Base-by-base conservation (phyloP, 2,329 filamentous ascomycete species). In the Penicillium freii region DNA sequence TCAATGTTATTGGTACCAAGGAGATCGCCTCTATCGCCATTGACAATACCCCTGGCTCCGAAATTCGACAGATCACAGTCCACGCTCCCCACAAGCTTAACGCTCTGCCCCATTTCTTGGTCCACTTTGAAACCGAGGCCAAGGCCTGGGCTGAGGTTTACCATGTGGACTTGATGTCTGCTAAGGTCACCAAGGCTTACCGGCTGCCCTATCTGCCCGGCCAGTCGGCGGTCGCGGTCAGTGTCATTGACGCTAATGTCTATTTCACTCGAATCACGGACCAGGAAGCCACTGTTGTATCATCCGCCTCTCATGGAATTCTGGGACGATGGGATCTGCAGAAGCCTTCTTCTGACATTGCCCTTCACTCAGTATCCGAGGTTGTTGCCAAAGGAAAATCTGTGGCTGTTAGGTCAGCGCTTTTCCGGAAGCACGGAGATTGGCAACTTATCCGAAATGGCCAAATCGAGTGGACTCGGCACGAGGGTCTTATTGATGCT, bases 391-490 rank as follows among this genome's bases (percentile, higher is more conserved):
- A 89, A 71, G 80, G 82, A 2, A 81, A 85, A 51, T 85, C 84
- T 5, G 92, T 88, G 58, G 92, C 93, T 39, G 86, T 96, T 13
- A 84, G 94, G 54, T 86, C 88, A 31, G 92, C 91, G 2, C 79
- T 90, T 21, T 80, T 91, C 6, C 67, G 85, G 75, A 72, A 80
- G 34, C 82, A 82, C 46, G 82, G 85, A 74, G 89, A 96, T 67
- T 97, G 92, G 91, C 80, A 88, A 25, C 79, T 97, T 51, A 80
- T 96, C 44, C 87, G 89, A 56, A 96, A 97, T 69, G 92, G 92
- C 15, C 88, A 89, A 56, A 69, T 86, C 8, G 85, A 85, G 39
- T 99, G 94, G 94, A 83, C 83, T 44, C 86, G 94, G 25, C 85
- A 87, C 9, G 94, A 99, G 74, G 89, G 89, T 5, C 78, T 99